Base-by-base conservation (phyloP, 768 basidiomycete species). In the Phaffia tasmanica region DNA sequence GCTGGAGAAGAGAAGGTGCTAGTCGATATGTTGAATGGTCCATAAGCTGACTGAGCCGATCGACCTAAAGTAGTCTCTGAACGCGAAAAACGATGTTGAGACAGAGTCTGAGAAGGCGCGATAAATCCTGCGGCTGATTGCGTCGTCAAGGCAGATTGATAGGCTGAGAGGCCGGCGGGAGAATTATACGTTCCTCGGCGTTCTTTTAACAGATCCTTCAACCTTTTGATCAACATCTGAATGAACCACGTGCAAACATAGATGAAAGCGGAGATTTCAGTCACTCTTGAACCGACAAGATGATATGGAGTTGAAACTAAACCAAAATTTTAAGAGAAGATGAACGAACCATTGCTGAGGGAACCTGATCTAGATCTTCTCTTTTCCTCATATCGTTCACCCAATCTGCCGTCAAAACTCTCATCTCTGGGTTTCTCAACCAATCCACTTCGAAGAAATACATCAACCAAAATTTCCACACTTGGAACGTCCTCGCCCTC, bases 391-490 rank as follows among this genome's bases (percentile, higher is more conserved):
- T 76, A n/a, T 82, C 78, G 75, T 94, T 95, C 66, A 94, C 73
- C 88, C 89, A 93, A 57, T 81, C 80, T 21, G 88, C 83, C 57
- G 92, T 79, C 53, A 86, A 74, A 30, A 84, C 73, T 71, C 91
- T 80, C 72, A 94, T 76, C 71, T 87, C 87, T 67, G 84, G 82
- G 76, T 88, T 85, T 53, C 87, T 85, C 67, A 90, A 77, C 73
- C 93, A 94, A 74, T 95, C 91, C 70, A 88, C 86, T 59, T 81
- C 81, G 75, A 93, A 94, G 75, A 93, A 93, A 8, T 89, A 90
- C 72, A 89, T 78, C 55, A 94, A 75, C 91, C 92, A 95, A 73
- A 89, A 89, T 53, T 89, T 82, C 63, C 93, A 84, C 6, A 89
- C 89, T 42, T 89, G 87, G 74, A 90, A 92, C 15, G 91, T 93